Percentiles rank a stretch among this genome's conserved stretches.
These are phyloP conservation scores for Solanum etuberosum DNA, from an alignment of 257 asterid species.

Conservation along the genomic window DNA sequence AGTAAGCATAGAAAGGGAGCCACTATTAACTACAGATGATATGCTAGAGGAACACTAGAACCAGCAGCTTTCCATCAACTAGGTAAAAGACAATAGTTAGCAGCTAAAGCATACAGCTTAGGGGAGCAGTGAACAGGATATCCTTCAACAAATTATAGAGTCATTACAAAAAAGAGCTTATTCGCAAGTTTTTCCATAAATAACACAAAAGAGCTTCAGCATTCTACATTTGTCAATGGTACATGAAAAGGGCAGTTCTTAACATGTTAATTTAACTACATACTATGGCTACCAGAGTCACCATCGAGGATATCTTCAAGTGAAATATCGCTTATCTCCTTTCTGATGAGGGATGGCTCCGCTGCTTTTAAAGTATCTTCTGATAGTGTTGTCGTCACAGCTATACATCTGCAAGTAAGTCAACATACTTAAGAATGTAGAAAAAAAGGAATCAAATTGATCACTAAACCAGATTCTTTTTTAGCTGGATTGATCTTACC, in stretches of 20 bases:
- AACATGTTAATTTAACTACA: slow-evolving; percentile 46
- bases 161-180: slow-evolving; percentile 34
- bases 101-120: not conserved
- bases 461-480: too few relatives aligned
- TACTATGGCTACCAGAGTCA: slow-evolving; percentile 72
- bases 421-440: not conserved
- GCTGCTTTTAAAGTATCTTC: slow-evolving; percentile 53
- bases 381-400: slow-evolving; percentile 78
- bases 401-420: slow-evolving; percentile 73
- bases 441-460: slow-evolving; percentile 3
- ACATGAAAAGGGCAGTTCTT: slow-evolving; percentile 19
- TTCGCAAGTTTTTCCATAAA: slow-evolving; percentile 12
- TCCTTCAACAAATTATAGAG: slow-evolving; percentile 12
- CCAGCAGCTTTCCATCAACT: not conserved
- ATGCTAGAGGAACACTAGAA: not conserved
- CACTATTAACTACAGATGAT: not conserved
- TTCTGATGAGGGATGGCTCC: slow-evolving; percentile 75
- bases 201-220: slow-evolving; percentile 19
- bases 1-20: not conserved
- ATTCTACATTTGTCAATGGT: slow-evolving; percentile 27
- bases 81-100: not conserved
- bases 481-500: not conserved
- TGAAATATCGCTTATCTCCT: slow-evolving; percentile 69
- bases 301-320: slow-evolving; percentile 80
- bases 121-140: not conserved